Evolutionary conservation across 2,329 filamentous ascomycete genomes (phyloP).

Genomic region (Cephalotrichum gorgonifer): DNA sequence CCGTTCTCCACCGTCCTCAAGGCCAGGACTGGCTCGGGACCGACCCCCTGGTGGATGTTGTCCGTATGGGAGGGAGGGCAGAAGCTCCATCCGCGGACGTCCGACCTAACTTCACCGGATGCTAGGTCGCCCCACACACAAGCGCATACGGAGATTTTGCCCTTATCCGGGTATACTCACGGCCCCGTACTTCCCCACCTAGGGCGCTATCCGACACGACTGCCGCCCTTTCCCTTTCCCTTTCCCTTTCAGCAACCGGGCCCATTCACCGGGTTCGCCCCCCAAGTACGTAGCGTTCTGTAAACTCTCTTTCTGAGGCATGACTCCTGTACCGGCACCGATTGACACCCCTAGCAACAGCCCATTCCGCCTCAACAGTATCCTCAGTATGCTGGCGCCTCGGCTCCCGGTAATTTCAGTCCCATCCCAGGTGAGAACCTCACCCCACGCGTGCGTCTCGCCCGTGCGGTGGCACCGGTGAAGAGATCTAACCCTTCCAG

Average conservation of each 20-base stretch:
- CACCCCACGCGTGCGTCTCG: background rate
- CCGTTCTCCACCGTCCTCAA: background rate
- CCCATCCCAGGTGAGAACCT: background rate
- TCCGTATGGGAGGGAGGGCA: no score
- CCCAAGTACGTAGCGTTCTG: background rate
- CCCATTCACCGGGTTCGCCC: background rate
- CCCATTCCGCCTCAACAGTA: background rate
- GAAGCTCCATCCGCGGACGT: no score
- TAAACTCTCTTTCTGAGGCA: no score
- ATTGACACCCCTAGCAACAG: constrained; percentile 1
- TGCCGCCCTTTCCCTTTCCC: background rate
- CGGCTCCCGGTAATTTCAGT: background rate
- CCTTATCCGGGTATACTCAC: background rate
- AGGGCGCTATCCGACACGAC: background rate
- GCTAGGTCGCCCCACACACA: background rate
- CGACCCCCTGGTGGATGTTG: no score
- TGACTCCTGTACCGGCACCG: no score
- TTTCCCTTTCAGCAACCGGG: constrained; percentile 1
- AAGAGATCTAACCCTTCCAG: background rate
- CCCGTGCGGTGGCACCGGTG: no score
- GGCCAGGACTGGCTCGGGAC: no score
- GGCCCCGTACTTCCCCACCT: background rate
- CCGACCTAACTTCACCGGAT: no score
- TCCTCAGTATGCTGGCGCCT: background rate
- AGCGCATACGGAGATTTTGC: background rate